These are phyloP conservation scores for Verticillium albo-atrum DNA, from an alignment of 2,329 filamentous ascomycete species.

Conservation along the genomic window DNA sequence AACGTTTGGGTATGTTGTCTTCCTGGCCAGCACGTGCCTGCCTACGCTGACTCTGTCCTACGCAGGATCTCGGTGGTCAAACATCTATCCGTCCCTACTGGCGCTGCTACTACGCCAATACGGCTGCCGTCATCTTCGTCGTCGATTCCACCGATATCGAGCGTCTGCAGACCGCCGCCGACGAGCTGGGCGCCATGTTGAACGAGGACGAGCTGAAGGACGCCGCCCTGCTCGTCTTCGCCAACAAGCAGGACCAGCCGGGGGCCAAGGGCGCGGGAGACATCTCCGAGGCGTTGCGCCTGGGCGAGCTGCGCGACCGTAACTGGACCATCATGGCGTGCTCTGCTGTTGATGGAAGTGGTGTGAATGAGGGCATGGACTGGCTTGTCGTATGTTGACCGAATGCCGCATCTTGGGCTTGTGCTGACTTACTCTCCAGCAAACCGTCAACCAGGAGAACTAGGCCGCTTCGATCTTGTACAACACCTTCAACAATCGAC, in stretches of 20 bases:
- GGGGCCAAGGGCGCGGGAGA: slow-evolving; percentile 95
- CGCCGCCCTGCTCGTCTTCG: slow-evolving; percentile 88
- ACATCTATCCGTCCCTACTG: slow-evolving; percentile 99
- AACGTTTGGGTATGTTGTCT: slow-evolving; percentile 81
- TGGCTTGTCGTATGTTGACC: slow-evolving; percentile 77
- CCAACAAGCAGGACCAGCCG: slow-evolving; percentile 98
- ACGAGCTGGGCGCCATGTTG: slow-evolving; percentile 91
- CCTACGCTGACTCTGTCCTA: neutral
- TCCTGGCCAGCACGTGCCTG: neutral
- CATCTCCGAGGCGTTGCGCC: slow-evolving; percentile 86
- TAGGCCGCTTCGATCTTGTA: slow-evolving; percentile 3
- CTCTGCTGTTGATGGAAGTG: slow-evolving; percentile 90
- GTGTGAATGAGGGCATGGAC: slow-evolving; percentile 97
- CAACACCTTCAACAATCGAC: neutral
- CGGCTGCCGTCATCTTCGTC: slow-evolving; percentile 96
- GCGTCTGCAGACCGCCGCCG: slow-evolving; percentile 83
- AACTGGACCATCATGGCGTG: slow-evolving; percentile 99
- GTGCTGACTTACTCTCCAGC: slow-evolving; percentile 3
- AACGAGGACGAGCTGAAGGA: slow-evolving; percentile 96
- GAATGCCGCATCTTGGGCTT: slow-evolving; percentile 12
- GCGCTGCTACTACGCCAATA: slow-evolving; percentile 99
- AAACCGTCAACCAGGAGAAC: slow-evolving; percentile 20
- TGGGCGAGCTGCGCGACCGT: slow-evolving; percentile 88
- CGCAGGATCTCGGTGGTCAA: slow-evolving; percentile 89
- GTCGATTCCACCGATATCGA: slow-evolving; percentile 98